A percentile compares a stretch with the other conserved stretches of the same genome.
Conservation (phyloP, 2,329 filamentous ascomycete genomes). For the Geosmithia putterillii region DNA sequence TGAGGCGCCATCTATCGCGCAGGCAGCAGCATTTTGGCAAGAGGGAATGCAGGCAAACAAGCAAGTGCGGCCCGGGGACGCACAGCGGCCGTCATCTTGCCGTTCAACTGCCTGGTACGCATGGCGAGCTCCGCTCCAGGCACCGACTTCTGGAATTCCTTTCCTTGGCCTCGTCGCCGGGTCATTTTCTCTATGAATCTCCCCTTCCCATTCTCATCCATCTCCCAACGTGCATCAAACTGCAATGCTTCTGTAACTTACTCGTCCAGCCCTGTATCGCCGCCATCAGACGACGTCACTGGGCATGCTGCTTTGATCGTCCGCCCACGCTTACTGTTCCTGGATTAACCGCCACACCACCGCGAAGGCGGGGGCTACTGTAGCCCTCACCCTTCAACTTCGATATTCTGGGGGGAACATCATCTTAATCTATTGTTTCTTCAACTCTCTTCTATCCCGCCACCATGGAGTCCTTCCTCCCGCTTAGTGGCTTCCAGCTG, state of each 20-base stretch:
- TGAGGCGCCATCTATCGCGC: background rate
- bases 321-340: background rate
- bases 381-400: background rate
- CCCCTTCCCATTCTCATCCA: background rate
- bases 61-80: conserved; percentile 13
- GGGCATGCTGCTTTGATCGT: background rate
- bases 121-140: conserved; percentile 15
- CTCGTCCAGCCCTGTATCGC: background rate
- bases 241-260: background rate
- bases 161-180: background rate
- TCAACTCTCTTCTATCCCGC: background rate
- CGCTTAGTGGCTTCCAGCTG: conserved; percentile 38
- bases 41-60: conserved; percentile 6
- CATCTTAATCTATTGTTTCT: background rate
- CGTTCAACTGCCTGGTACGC: background rate
- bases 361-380: background rate
- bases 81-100: conserved; percentile 1
- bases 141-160: conserved; percentile 11
- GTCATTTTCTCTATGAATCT: background rate
- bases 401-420: background rate
- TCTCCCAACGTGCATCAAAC: background rate
- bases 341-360: background rate
- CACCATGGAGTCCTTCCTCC: conserved; percentile 38
- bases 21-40: conserved; percentile 7
- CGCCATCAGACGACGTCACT: background rate